Conservation (phyloP, 2,329 filamentous ascomycete genomes). For the Arthrobotrys sinensis region DNA sequence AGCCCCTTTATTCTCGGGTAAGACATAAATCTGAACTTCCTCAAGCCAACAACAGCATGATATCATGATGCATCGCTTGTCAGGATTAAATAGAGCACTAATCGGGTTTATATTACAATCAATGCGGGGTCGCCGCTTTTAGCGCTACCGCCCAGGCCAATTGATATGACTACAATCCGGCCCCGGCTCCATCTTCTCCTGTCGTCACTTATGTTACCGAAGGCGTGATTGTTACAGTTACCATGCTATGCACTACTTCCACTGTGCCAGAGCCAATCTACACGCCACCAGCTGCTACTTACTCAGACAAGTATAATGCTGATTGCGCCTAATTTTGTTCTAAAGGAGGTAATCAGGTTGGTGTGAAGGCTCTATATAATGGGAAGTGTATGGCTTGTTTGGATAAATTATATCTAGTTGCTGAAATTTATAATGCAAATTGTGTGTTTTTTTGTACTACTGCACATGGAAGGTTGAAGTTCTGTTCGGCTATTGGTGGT, state of each 20-base stretch:
- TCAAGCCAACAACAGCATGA: neutral
- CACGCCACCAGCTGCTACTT: neutral
- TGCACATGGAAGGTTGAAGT: neutral
- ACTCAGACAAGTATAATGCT: neutral
- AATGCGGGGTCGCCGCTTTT: constrained; percentile 2
- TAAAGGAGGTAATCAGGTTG: neutral
- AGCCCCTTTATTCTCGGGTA: constrained; percentile 26
- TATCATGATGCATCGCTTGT: neutral
- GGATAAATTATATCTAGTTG: neutral
- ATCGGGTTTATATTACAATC: neutral
- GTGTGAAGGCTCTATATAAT: neutral
- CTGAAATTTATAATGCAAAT: neutral
- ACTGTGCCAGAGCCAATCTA: constrained; percentile 1
- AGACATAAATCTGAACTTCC: neutral
- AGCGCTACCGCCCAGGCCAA: constrained; percentile 17
- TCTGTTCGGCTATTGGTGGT: neutral
- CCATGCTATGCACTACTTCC: neutral
- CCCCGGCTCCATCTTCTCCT: constrained; percentile 7
- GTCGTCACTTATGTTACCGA: constrained; percentile 10
- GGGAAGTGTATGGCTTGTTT: neutral
- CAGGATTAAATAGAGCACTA: neutral
- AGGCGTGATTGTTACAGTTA: constrained; percentile 6
- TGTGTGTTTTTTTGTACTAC: constrained; percentile 1
- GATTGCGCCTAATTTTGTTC: constrained; percentile 8
- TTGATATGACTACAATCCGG: constrained; percentile 5